phyloP scores from a whole-genome alignment of 805 yeast genomes.

The Candida lessepsii region DNA sequence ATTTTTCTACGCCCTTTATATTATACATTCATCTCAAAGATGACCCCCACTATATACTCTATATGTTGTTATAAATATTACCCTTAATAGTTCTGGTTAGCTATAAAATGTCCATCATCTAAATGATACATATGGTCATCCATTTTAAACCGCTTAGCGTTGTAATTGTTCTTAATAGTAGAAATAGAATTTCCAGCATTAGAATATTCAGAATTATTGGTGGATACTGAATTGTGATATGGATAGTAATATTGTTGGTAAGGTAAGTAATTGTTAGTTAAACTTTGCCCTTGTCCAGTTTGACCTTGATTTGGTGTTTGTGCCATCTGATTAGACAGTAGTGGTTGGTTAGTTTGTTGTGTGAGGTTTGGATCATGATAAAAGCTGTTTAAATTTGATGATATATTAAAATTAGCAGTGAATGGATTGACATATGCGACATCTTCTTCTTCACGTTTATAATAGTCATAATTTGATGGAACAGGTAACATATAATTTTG shows the following conservation, averaged over 20 bases:
- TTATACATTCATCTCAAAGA: background rate
- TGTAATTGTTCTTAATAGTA: background rate
- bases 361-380: conserved; percentile 12
- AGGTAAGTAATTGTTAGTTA: conserved; percentile 6
- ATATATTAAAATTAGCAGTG: conserved; percentile 11
- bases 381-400: conserved; percentile 12
- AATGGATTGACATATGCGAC: conserved; percentile 12
- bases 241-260: conserved; percentile 15
- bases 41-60: background rate
- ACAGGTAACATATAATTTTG: conserved; percentile 14
- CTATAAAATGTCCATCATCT: conserved; percentile 12
- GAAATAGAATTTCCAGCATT: conserved; percentile 4
- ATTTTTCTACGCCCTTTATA: no score
- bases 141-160: conserved; percentile 11
- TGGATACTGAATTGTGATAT: conserved; percentile 8
- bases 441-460: conserved; percentile 11
- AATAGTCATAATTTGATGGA: conserved; percentile 14
- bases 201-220: conserved; percentile 7
- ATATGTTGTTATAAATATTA: background rate
- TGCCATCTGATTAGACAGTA: background rate
- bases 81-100: conserved; percentile 4
- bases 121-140: conserved; percentile 13
- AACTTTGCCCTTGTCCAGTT: background rate
- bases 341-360: background rate
- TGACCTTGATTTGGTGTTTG: conserved; percentile 2